Percentiles rank a stretch among this genome's conserved stretches.
phyloP scores from a whole-genome alignment of 352 stramenopile genomes.

The Phytophthora hybrid region DNA sequence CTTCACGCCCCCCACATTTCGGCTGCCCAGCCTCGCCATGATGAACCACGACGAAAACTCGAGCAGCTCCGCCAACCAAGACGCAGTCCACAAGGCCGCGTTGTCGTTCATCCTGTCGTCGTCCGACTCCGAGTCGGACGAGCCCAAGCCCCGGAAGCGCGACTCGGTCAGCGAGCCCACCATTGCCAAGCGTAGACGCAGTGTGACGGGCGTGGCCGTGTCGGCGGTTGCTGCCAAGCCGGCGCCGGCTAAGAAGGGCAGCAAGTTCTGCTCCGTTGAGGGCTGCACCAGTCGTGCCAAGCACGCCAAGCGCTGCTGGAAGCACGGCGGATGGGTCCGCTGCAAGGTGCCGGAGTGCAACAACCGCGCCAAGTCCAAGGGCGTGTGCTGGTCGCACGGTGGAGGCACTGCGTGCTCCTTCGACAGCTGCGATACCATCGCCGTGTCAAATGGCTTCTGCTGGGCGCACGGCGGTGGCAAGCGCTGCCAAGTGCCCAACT shows the following conservation, averaged over 20 bases:
- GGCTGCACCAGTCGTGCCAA: constrained; percentile 59
- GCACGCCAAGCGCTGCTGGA: constrained; percentile 66
- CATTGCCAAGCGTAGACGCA: constrained; percentile 34
- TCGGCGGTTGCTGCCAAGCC: constrained; percentile 9
- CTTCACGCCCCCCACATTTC: constrained; percentile 16
- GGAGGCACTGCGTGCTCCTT: constrained; percentile 62
- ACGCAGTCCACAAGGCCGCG: constrained; percentile 35
- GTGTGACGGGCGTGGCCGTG: not conserved
- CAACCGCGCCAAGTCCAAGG: constrained; percentile 75
- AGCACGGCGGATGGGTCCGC: constrained; percentile 62
- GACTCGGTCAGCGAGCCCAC: constrained; percentile 25
- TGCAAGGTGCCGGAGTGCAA: constrained; percentile 69
- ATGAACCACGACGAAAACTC: constrained; percentile 38
- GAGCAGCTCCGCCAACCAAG: constrained; percentile 13
- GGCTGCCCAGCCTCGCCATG: constrained; percentile 27
- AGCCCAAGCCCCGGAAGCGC: constrained; percentile 22
- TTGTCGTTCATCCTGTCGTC: constrained; percentile 50
- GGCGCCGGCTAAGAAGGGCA: constrained; percentile 46
- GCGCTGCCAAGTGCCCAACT: constrained; percentile 53
- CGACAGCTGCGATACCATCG: constrained; percentile 59
- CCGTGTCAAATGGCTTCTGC: constrained; percentile 61
- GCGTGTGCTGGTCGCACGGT: constrained; percentile 72
- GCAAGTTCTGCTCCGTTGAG: constrained; percentile 66
- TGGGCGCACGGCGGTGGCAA: constrained; percentile 56
- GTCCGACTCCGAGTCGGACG: constrained; percentile 31